Evolutionary conservation across 352 stramenopile genomes (phyloP).

Genomic region (Globisporangium uncinulatum): DNA sequence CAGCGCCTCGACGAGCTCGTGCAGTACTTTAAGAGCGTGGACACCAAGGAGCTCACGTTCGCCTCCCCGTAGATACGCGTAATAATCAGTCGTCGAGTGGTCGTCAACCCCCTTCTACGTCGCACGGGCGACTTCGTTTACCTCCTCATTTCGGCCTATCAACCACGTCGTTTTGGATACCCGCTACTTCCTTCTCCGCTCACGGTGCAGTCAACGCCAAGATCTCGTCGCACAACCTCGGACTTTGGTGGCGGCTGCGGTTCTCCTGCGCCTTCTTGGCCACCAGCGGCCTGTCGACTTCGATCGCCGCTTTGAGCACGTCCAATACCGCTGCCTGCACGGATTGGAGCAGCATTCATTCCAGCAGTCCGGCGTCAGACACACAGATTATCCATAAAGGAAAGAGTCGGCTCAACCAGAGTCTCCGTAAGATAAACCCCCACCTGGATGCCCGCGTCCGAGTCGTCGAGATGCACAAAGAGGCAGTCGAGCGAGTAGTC

Average conservation of each 20-base stretch:
- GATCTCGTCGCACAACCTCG: constrained; percentile 69
- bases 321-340: constrained; percentile 56
- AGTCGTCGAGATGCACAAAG: constrained; percentile 90
- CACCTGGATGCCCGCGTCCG: constrained; percentile 82
- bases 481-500: constrained; percentile 89
- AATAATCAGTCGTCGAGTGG: too few species aligned
- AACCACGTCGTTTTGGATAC: background rate
- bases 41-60: constrained; percentile 47
- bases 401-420: too few species aligned
- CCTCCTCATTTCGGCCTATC: constrained; percentile 3
- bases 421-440: constrained; percentile 1
- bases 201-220: constrained; percentile 31
- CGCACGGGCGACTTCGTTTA: background rate
- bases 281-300: constrained; percentile 49
- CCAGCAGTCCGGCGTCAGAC: too few species aligned
- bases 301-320: constrained; percentile 60
- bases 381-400: background rate
- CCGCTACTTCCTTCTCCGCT: background rate
- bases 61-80: constrained; percentile 14
- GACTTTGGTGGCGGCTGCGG: constrained; percentile 58
- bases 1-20: constrained; percentile 54
- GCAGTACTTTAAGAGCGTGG: constrained; percentile 54
- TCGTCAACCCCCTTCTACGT: too few species aligned
- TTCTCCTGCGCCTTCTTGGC: constrained; percentile 77
- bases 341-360: background rate